Evolutionary conservation across 805 yeast genomes (phyloP).

Genomic region (Barnettozyma botsteinii): DNA sequence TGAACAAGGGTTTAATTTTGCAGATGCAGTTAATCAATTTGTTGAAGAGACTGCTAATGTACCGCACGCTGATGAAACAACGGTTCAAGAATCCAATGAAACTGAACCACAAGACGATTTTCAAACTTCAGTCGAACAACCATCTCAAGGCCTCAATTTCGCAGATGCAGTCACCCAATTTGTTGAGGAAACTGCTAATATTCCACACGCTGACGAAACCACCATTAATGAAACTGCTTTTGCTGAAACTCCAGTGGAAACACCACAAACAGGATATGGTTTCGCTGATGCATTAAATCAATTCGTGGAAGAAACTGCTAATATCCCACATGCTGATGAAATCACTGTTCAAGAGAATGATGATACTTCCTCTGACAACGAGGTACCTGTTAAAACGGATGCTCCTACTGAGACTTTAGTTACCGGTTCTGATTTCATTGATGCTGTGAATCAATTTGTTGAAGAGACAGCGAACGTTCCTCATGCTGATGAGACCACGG

Average conservation of each 20-base stretch:
- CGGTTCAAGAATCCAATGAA: background rate
- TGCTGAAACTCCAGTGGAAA: background rate
- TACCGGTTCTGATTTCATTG: background rate
- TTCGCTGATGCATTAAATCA: conserved; percentile 2
- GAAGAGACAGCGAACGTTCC: conserved; percentile 7
- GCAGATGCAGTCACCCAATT: conserved; percentile 7
- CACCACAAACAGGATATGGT: background rate
- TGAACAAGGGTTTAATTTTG: conserved; percentile 2
- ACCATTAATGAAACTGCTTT: background rate
- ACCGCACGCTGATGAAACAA: conserved; percentile 2
- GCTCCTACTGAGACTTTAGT: too few species aligned
- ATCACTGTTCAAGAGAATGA: background rate
- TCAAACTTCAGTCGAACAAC: background rate
- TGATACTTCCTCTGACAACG: background rate
- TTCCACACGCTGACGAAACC: conserved; percentile 1
- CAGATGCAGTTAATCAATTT: conserved; percentile 7
- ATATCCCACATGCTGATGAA: conserved; percentile 4
- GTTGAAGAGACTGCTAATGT: conserved; percentile 1
- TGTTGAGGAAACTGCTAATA: conserved; percentile 2
- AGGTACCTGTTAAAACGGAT: too few species aligned
- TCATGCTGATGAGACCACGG: background rate
- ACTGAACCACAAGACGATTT: background rate
- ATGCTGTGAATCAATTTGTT: conserved; percentile 5
- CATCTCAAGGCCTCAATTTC: background rate
- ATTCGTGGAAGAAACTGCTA: conserved; percentile 7